Conservation (phyloP, 2,329 filamentous ascomycete genomes). For the Fusarium sp. region DNA sequence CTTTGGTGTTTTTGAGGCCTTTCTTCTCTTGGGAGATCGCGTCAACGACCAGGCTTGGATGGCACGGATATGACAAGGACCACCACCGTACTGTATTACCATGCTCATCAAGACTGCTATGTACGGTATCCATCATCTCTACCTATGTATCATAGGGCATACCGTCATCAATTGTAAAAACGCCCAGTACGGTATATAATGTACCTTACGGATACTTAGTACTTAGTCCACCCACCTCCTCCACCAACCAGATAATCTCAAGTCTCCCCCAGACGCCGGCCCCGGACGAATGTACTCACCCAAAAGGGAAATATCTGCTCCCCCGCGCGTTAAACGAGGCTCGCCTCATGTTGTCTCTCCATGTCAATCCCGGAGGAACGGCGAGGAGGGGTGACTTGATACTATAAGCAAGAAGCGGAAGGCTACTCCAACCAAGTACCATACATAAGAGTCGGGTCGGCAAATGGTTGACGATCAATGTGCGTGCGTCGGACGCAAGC, state of each 20-base stretch:
- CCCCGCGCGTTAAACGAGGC: conserved; percentile 24
- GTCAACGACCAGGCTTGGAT: conserved; percentile 26
- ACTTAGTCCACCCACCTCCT: conserved; percentile 29
- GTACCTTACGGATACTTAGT: conserved; percentile 1
- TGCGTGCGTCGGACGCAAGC: conserved; percentile 16
- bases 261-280: conserved; percentile 21
- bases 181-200: conserved; percentile 1
- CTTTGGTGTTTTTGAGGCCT: conserved; percentile 11
- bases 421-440: conserved; percentile 12
- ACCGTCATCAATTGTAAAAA: conserved; percentile 18
- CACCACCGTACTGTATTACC: neutral
- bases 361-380: conserved; percentile 39
- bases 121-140: neutral
- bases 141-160: neutral
- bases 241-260: conserved; percentile 39
- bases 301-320: conserved; percentile 33
- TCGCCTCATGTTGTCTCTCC: conserved; percentile 7
- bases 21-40: conserved; percentile 19
- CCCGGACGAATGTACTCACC: conserved; percentile 26
- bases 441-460: conserved; percentile 12
- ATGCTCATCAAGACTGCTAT: neutral
- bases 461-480: conserved; percentile 11
- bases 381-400: conserved; percentile 18
- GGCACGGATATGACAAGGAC: conserved; percentile 10
- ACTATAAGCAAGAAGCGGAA: conserved; percentile 1